Evolutionary conservation across 2,329 filamentous ascomycete genomes (phyloP).

Genomic region (Fusarium camptoceras): DNA sequence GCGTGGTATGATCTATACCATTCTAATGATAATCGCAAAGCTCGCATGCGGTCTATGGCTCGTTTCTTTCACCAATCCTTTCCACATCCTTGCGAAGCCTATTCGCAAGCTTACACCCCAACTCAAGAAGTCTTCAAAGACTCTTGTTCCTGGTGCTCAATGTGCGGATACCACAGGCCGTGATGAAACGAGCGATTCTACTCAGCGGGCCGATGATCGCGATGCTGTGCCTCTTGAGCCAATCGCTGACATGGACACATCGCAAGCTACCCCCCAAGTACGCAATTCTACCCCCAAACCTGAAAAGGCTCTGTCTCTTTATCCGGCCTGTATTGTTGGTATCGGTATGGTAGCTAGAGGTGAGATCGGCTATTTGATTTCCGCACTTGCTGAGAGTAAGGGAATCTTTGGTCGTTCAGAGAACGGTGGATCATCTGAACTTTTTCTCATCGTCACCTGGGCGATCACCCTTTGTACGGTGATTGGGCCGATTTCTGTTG

Average conservation of each 20-base stretch:
- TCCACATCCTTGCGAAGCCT: background rate
- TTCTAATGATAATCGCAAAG: slow-evolving; percentile 76
- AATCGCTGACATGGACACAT: background rate
- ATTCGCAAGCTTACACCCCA: background rate
- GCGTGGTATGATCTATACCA: slow-evolving; percentile 77
- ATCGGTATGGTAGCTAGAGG: slow-evolving; percentile 79
- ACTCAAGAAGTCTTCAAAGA: background rate
- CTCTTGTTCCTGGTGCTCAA: slow-evolving; percentile 22
- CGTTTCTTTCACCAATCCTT: slow-evolving; percentile 45
- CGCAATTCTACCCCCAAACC: slow-evolving; percentile 34
- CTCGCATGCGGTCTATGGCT: slow-evolving; percentile 71
- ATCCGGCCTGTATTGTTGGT: slow-evolving; percentile 74
- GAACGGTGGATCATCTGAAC: slow-evolving; percentile 48
- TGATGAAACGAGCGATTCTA: no score
- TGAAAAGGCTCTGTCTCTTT: slow-evolving; percentile 69
- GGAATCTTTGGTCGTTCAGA: slow-evolving; percentile 53
- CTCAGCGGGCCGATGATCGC: background rate
- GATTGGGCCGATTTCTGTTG: slow-evolving; percentile 61
- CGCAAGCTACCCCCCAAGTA: background rate
- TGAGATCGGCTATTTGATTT: slow-evolving; percentile 83
- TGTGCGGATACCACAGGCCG: slow-evolving; percentile 6
- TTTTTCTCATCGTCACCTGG: slow-evolving; percentile 67
- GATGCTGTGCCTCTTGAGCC: background rate
- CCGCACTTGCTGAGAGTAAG: slow-evolving; percentile 71
- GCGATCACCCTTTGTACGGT: slow-evolving; percentile 68